Percentiles rank a stretch among this genome's conserved stretches.
Evolutionary conservation across 1,284 basidiomycete species (phyloP).

Genomic region (Vanrija humicola): DNA sequence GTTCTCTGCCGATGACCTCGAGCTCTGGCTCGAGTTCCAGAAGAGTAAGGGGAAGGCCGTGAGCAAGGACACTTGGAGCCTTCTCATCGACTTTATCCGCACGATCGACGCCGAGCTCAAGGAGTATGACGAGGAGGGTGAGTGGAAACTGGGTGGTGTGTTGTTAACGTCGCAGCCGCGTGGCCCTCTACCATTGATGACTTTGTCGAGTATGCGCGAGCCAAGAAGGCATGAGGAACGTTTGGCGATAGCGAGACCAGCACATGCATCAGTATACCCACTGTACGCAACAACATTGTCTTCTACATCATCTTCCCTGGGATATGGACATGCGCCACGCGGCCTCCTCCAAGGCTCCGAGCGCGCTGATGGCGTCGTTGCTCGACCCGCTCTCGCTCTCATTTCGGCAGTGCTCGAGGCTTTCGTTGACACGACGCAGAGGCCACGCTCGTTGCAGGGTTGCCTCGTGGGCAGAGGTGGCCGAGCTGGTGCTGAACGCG

Average conservation of each 20-base stretch:
- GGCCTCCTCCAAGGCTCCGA: slow-evolving; percentile 2
- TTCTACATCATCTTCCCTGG: background rate
- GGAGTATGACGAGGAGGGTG: slow-evolving; percentile 82
- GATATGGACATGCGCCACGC: slow-evolving; percentile 1
- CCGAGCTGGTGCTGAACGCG: slow-evolving; percentile 7
- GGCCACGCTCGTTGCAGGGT: slow-evolving; percentile 24
- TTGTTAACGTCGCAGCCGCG: slow-evolving; percentile 27
- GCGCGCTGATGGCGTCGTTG: background rate
- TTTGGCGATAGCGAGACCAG: too few species aligned
- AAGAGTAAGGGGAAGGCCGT: slow-evolving; percentile 73
- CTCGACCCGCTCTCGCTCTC: background rate
- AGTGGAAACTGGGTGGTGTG: slow-evolving; percentile 6
- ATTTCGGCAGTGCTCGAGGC: slow-evolving; percentile 3
- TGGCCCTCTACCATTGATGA: slow-evolving; percentile 51
- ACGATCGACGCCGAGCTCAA: slow-evolving; percentile 74
- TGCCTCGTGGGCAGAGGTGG: slow-evolving; percentile 15
- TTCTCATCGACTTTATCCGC: slow-evolving; percentile 64
- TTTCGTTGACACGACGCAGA: slow-evolving; percentile 11
- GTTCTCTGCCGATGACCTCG: slow-evolving; percentile 65
- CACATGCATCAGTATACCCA: too few species aligned
- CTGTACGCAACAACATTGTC: background rate
- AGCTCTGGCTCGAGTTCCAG: slow-evolving; percentile 79
- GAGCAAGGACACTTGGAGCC: slow-evolving; percentile 90
- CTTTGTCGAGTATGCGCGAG: slow-evolving; percentile 46
- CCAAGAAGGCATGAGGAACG: slow-evolving; percentile 6